Evolutionary conservation across 1,139 yeast species (phyloP).

Genomic region (Kurtzmaniella quercitrusa): DNA sequence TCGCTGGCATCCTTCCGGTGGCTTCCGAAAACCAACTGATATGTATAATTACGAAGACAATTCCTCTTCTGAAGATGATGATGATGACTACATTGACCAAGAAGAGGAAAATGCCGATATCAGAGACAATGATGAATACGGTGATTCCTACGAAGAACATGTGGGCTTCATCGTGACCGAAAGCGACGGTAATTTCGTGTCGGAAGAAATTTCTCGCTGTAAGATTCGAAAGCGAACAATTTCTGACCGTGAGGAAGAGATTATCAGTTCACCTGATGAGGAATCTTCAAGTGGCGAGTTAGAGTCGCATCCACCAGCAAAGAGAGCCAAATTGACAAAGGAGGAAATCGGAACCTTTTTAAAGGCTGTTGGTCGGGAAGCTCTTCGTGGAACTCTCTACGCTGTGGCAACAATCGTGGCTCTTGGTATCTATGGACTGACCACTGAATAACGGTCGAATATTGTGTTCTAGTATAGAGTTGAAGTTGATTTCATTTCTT

Average conservation of each 20-base stretch:
- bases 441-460: slow-evolving; percentile 3
- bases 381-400: slow-evolving; percentile 32
- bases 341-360: slow-evolving; percentile 1
- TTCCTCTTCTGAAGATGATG: not conserved
- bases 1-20: slow-evolving; percentile 1
- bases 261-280: not conserved
- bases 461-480: not conserved
- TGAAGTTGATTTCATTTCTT: not conserved
- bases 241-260: slow-evolving; percentile 5
- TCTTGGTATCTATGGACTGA: slow-evolving; percentile 35
- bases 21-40: not conserved
- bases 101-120: slow-evolving; percentile 8
- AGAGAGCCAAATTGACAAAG: not conserved
- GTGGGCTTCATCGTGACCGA: not conserved
- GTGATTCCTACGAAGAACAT: not conserved
- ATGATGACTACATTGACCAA: not conserved
- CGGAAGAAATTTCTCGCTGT: not conserved
- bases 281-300: slow-evolving; percentile 2
- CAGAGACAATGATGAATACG: slow-evolving; percentile 8
- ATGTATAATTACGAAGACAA: slow-evolving; percentile 4
- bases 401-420: slow-evolving; percentile 34
- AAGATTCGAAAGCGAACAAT: not conserved
- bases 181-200: not conserved
- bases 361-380: slow-evolving; percentile 27
- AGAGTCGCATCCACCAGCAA: not conserved